These are phyloP conservation scores for Maudiozyma barnettii DNA, from an alignment of 805 yeast species.

Conservation along the genomic window DNA sequence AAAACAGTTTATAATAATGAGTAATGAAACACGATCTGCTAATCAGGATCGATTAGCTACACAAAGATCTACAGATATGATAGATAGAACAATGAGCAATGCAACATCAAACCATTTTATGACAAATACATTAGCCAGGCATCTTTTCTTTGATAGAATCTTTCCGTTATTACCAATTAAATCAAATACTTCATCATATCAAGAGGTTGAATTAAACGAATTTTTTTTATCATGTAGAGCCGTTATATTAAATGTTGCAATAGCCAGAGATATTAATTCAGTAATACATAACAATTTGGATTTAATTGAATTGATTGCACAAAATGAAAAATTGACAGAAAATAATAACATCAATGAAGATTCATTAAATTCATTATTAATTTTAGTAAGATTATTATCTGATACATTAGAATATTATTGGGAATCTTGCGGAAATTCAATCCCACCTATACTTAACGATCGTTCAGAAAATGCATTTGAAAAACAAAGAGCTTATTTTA, in stretches of 20 bases:
- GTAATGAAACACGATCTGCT: background rate
- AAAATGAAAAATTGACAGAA: conserved; percentile 5
- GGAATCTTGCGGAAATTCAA: conserved; percentile 15
- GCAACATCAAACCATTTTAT: conserved; percentile 1
- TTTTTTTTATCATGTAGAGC: conserved; percentile 19
- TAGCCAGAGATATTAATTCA: conserved; percentile 14
- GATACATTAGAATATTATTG: conserved; percentile 32
- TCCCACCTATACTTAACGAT: background rate
- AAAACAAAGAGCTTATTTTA: conserved; percentile 11
- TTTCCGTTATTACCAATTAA: conserved; percentile 21
- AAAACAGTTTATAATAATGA: background rate
- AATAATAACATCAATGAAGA: conserved; percentile 6
- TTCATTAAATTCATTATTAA: conserved; percentile 25
- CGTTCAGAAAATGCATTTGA: conserved; percentile 8
- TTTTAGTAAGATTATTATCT: conserved; percentile 31
- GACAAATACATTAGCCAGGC: conserved; percentile 13
- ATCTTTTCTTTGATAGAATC: conserved; percentile 17
- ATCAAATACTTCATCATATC: conserved; percentile 12
- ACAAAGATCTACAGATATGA: background rate
- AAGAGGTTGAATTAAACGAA: conserved; percentile 18
- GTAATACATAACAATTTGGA: conserved; percentile 11
- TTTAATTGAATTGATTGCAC: conserved; percentile 5
- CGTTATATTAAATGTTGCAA: conserved; percentile 17
- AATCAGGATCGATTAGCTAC: background rate
- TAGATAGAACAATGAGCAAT: background rate